phyloP scores from a whole-genome alignment of 202 grass and related monocot species.

The Carex arenaria region DNA sequence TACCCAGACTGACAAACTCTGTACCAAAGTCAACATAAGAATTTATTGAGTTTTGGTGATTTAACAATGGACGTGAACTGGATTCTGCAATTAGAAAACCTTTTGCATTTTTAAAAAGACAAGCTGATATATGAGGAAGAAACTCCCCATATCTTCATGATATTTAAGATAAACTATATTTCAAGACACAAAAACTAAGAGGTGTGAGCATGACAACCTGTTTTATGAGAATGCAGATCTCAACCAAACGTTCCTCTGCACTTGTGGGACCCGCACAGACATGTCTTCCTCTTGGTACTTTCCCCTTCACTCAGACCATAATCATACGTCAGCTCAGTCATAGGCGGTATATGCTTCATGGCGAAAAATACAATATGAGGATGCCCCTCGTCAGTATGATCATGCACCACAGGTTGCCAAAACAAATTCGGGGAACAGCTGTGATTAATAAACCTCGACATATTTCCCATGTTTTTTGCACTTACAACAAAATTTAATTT shows the following conservation, averaged over 20 bases:
- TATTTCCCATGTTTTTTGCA: slow-evolving; percentile 55
- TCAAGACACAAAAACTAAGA: background rate
- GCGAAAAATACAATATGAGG: slow-evolving; percentile 81
- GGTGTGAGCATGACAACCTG: background rate
- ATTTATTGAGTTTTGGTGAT: background rate
- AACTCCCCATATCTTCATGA: background rate
- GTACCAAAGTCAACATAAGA: background rate
- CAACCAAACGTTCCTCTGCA: slow-evolving; percentile 70
- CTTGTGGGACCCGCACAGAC: slow-evolving; percentile 53
- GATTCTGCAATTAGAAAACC: background rate
- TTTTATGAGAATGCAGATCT: slow-evolving; percentile 2
- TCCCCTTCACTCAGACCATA: slow-evolving; percentile 54
- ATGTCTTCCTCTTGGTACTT: slow-evolving; percentile 37
- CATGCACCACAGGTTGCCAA: slow-evolving; percentile 76
- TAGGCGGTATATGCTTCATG: slow-evolving; percentile 70
- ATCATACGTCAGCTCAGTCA: slow-evolving; percentile 84
- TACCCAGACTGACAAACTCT: background rate
- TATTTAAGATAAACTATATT: background rate
- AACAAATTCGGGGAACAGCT: slow-evolving; percentile 81
- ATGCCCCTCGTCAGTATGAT: slow-evolving; percentile 48
- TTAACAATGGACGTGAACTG: background rate
- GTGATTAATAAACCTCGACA: slow-evolving; percentile 80
- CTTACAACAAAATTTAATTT: slow-evolving; percentile 48
- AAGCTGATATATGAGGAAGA: background rate
- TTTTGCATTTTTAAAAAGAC: background rate